Conservation (phyloP, 2,329 filamentous ascomycete species). For the Aspergillus intermedius region DNA sequence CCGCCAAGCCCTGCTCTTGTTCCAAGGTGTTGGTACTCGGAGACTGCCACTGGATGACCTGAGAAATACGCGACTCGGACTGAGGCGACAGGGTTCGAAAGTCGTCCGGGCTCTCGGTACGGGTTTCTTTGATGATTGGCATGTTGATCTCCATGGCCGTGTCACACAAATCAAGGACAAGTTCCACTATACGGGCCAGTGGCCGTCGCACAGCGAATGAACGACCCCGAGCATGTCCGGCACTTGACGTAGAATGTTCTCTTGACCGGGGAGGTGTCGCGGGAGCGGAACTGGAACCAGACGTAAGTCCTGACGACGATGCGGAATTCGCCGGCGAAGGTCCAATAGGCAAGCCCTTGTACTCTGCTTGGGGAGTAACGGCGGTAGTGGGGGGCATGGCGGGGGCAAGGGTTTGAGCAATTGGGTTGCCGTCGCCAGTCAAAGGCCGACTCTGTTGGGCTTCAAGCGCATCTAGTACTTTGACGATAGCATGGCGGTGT, state of each 20-base stretch:
- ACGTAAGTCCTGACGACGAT: constrained; percentile 65
- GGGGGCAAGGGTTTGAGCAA: constrained; percentile 24
- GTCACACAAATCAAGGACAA: constrained; percentile 90
- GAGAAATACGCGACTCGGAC: constrained; percentile 88
- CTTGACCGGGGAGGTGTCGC: constrained; percentile 60
- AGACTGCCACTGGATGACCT: constrained; percentile 94
- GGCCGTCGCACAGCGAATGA: constrained; percentile 90
- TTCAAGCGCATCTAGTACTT: constrained; percentile 86
- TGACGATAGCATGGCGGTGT: constrained; percentile 90
- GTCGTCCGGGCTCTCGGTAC: constrained; percentile 59
- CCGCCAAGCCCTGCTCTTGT: constrained; percentile 81
- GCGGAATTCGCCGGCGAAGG: constrained; percentile 61
- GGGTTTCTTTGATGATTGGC: constrained; percentile 81
- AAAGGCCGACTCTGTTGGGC: constrained; percentile 45
- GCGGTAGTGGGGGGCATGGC: not conserved
- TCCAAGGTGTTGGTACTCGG: constrained; percentile 86
- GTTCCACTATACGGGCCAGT: constrained; percentile 85
- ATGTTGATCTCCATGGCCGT: constrained; percentile 92
- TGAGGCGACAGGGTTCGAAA: constrained; percentile 91
- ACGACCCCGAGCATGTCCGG: constrained; percentile 72
- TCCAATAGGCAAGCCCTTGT: constrained; percentile 82
- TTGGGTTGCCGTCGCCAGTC: constrained; percentile 30
- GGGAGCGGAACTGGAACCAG: constrained; percentile 63
- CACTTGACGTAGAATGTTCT: constrained; percentile 58
- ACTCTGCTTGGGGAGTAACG: constrained; percentile 60